These are phyloP conservation scores for Coemansia sp. DNA, from an alignment of 192 early-diverging fungal species.

Conservation along the genomic window DNA sequence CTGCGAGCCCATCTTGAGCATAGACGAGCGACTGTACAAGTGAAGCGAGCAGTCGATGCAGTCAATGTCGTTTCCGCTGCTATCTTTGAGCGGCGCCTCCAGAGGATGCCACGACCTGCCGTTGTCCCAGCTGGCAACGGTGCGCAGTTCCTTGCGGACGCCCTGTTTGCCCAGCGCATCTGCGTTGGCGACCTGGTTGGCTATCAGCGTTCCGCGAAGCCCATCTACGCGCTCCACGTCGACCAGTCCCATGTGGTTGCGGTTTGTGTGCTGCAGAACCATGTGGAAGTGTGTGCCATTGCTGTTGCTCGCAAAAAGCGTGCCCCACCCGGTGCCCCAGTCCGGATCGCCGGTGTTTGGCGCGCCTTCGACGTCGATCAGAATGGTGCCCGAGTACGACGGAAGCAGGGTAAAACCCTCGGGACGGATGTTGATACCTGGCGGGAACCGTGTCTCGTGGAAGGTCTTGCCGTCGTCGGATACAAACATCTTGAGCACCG, in stretches of 20 bases:
- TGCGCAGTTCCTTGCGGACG: slow-evolving; percentile 66
- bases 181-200: slow-evolving; percentile 82
- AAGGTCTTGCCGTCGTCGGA: slow-evolving; percentile 77
- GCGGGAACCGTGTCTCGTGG: slow-evolving; percentile 80
- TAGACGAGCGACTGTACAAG: slow-evolving; percentile 73
- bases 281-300: slow-evolving; percentile 80
- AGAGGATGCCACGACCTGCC: slow-evolving; percentile 74
- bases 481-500: slow-evolving; percentile 66
- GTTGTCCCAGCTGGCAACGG: slow-evolving; percentile 88
- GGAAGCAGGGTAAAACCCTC: slow-evolving; percentile 87
- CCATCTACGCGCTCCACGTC: slow-evolving; percentile 93
- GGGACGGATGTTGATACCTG: slow-evolving; percentile 68
- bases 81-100: slow-evolving; percentile 56
- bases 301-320: slow-evolving; percentile 85
- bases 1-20: slow-evolving; percentile 54
- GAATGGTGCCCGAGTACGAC: slow-evolving; percentile 73
- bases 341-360: slow-evolving; percentile 42
- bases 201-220: slow-evolving; percentile 80
- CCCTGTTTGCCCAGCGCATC: slow-evolving; percentile 60
- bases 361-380: slow-evolving; percentile 77
- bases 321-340: slow-evolving; percentile 46
- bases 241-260: slow-evolving; percentile 70
- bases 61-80: slow-evolving; percentile 20
- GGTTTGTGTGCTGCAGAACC: slow-evolving; percentile 79
- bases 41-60: slow-evolving; percentile 72